phyloP scores from a whole-genome alignment of 371 early-diverging fungal genomes.

The Mortierella sp. region DNA sequence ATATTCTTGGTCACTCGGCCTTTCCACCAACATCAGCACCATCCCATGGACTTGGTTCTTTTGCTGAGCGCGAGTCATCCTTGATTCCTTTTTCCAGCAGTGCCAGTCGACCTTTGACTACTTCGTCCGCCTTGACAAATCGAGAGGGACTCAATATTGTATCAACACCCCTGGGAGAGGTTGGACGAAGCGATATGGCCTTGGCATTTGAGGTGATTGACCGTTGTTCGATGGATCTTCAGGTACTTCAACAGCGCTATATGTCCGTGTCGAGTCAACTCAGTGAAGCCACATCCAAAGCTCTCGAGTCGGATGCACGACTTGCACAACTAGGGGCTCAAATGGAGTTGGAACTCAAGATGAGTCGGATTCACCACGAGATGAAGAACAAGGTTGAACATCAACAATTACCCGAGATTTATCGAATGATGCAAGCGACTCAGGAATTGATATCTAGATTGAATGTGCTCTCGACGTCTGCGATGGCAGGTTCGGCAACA shows the following conservation, averaged over 20 bases:
- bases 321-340: slow-evolving; percentile 37
- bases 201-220: slow-evolving; percentile 50
- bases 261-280: slow-evolving; percentile 16
- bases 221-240: slow-evolving; percentile 37
- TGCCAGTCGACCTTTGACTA: too few species aligned
- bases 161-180: slow-evolving; percentile 19
- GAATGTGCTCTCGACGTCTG: slow-evolving; percentile 34
- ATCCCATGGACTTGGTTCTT: background rate
- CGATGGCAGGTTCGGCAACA: slow-evolving; percentile 47
- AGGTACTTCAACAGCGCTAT: slow-evolving; percentile 36
- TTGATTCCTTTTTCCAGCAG: too few species aligned
- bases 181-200: slow-evolving; percentile 47
- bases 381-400: slow-evolving; percentile 37
- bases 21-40: background rate
- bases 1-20: background rate
- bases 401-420: slow-evolving; percentile 40
- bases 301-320: slow-evolving; percentile 48
- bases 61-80: too few species aligned
- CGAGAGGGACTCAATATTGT: slow-evolving; percentile 45
- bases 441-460: slow-evolving; percentile 43
- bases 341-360: slow-evolving; percentile 40
- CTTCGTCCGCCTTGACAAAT: background rate
- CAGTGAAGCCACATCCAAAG: slow-evolving; percentile 28
- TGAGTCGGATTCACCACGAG: slow-evolving; percentile 41
- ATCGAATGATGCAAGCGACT: slow-evolving; percentile 41